Conservation (phyloP, 768 basidiomycete species). For the Termitomyces titanicus region DNA sequence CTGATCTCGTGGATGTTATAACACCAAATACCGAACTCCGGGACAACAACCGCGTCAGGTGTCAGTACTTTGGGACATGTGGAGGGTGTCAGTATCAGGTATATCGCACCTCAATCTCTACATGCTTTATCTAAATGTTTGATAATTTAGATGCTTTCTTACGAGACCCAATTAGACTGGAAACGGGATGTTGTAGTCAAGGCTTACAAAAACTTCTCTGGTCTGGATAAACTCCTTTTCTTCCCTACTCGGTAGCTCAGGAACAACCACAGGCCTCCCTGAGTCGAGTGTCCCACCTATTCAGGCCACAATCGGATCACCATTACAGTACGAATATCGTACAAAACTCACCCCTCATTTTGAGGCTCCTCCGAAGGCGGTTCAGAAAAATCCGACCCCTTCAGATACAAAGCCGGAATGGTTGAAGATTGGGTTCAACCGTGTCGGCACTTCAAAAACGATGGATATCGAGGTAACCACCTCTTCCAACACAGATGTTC, state of each 20-base stretch:
- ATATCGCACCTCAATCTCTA: slow-evolving; percentile 4
- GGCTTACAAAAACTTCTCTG: slow-evolving; percentile 78
- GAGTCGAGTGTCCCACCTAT: slow-evolving; percentile 58
- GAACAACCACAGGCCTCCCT: slow-evolving; percentile 44
- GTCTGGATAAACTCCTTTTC: slow-evolving; percentile 20
- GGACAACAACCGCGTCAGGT: slow-evolving; percentile 62
- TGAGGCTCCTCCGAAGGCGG: slow-evolving; percentile 60
- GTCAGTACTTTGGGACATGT: slow-evolving; percentile 87
- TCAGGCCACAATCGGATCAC: slow-evolving; percentile 77
- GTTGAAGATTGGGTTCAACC: slow-evolving; percentile 88
- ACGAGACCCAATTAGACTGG: slow-evolving; percentile 78
- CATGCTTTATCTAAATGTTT: not conserved
- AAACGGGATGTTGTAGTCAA: slow-evolving; percentile 86
- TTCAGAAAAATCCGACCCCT: slow-evolving; percentile 21
- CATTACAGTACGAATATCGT: slow-evolving; percentile 86
- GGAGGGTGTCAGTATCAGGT: slow-evolving; percentile 96
- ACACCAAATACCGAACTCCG: slow-evolving; percentile 61
- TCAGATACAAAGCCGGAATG: slow-evolving; percentile 49
- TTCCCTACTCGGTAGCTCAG: not conserved
- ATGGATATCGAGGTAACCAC: slow-evolving; percentile 86
- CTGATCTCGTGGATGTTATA: slow-evolving; percentile 67
- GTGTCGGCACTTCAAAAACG: slow-evolving; percentile 65
- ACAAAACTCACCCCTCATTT: slow-evolving; percentile 99
- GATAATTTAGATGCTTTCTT: slow-evolving; percentile 70
- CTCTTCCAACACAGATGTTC: not conserved